phyloP scores from a whole-genome alignment of 441 rosid species.

The Brassica balearica region DNA sequence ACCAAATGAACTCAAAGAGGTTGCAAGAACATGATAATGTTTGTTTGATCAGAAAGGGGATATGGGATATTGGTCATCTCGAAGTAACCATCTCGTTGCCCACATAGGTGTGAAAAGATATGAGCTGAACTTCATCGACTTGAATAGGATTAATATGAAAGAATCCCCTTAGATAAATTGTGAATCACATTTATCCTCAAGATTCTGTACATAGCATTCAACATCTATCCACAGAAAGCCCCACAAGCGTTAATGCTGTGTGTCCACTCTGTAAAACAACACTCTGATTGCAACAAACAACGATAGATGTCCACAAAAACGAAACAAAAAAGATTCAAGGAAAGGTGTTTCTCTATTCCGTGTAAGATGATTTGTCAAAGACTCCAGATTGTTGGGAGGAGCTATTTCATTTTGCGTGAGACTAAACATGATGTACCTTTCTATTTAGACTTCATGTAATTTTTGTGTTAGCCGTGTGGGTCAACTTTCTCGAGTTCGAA shows the following conservation, averaged over 20 bases:
- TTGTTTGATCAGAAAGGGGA: too few relatives aligned
- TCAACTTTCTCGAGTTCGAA: constrained; percentile 21
- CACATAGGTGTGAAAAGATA: too few relatives aligned
- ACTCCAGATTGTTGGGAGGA: background rate
- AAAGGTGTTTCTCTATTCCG: background rate
- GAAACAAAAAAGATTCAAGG: background rate
- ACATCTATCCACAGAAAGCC: background rate
- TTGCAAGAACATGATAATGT: constrained; percentile 8
- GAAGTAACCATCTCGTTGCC: too few relatives aligned
- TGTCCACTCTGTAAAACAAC: background rate
- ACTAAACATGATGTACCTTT: constrained; percentile 26
- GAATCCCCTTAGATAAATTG: too few relatives aligned
- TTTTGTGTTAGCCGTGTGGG: constrained; percentile 31
- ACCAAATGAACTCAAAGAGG: background rate
- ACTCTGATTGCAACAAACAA: constrained; percentile 4
- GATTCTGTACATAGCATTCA: background rate
- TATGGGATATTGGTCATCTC: too few relatives aligned
- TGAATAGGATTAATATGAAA: too few relatives aligned
- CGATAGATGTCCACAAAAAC: background rate
- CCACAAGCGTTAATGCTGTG: background rate
- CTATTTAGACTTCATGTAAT: constrained; percentile 21
- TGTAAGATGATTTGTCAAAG: background rate
- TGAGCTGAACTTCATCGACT: too few relatives aligned
- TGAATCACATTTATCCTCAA: background rate
- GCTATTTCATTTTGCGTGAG: background rate